Base-by-base conservation (phyloP, 768 basidiomycete genomes). In the Saitozyma podzolica region DNA sequence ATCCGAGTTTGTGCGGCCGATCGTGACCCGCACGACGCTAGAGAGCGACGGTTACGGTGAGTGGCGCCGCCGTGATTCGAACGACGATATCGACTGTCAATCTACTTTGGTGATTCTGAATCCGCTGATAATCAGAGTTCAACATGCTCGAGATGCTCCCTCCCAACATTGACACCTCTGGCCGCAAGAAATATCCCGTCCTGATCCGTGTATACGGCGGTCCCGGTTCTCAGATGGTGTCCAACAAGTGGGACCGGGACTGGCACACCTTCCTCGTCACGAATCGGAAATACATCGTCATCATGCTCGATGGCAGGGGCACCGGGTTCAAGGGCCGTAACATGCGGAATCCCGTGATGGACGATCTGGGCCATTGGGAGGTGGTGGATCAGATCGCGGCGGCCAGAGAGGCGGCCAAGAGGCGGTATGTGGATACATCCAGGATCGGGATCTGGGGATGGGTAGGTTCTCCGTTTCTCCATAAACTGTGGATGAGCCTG, bases 401-500 rank as follows among this genome's bases (percentile, higher is more conserved):
- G 49, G 95, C 93, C 20, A 88, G 90, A 59, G 81, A 87, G 52
- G 96, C 92, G 90, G 90, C 89, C 2, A 83, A 86, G 67, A 91
- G 89, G 79, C 83, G 85, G 14, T 98, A 97, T 75, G 89, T 98
- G 1, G 96, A 99, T 77, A 83, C 86, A 45, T 86, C 85, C 76
- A 83, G 92, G 50, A 90, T 98, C 52, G 96, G 95, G 0, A 89
- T 98, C 55, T 97, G 94, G 94, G 96, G 96, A 49, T 98, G 96
- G 95, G 91, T 92, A 65, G 76, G 89, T 81, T 11, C 14, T 20
- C 2, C 45, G 16, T 17, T 39, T 48, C 1, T 14, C 5, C 51
- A 54, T 52, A 10, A 52, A 5, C 13, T 11, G 45, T 13, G 29
- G 14, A 51, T 29, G 11, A 41, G 29, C 9, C 11, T 29, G 54